Base-by-base conservation (phyloP, 2,329 filamentous ascomycete species). In the Neofusicoccum sp. region DNA sequence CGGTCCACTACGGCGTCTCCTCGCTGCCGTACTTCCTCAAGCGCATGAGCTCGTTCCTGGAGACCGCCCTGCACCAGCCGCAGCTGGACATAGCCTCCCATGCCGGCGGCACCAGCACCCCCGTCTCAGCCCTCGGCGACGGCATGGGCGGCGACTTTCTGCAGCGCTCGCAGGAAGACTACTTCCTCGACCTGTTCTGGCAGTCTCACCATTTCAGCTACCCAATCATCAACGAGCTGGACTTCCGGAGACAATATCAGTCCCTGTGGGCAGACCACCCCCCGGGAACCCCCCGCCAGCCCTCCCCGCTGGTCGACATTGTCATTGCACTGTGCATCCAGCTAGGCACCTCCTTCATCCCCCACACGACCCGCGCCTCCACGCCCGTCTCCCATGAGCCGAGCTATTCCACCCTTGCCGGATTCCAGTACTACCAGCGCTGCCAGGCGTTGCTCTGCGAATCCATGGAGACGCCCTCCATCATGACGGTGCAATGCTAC, bases 321-420 rank as follows among this genome's bases (percentile, higher is more conserved):
- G 71, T 84, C 41, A 69, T 85, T 22, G 83, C 83, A 0, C 62
- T 85, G 7, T 82, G 80, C 64, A 80, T 85, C 74, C 83, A 84
- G 69, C 79, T 80, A 43, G 78, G 78, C n/a, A 70, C 77, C 11
- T 65, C 71, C 5, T 67, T 67, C 59, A 6, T 71, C 28, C 49
- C 34, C 29, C 29, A 22, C 47, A 22, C 31, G 6, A 16, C n/a
- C 33, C n/a, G n/a, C 8, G 28, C 22, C 22, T 28, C 16, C 3
- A 22, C 5, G n/a, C 37, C 37, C 3, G 52, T 28, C 34, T 3
- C 28, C 11, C 11, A n/a, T 5, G 14, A 41, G 37, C 37, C 37
- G 9, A 41, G 37, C 37, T 41, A 41, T 41, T n/a, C 22, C 37
- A 31, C 52, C 2, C 52, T 44, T 3, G 37, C 52, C 52, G 52